A percentile compares a stretch with the other conserved stretches of the same genome.
Evolutionary conservation across 192 early-diverging fungal genomes (phyloP).

Genomic region (Coemansia sp.): DNA sequence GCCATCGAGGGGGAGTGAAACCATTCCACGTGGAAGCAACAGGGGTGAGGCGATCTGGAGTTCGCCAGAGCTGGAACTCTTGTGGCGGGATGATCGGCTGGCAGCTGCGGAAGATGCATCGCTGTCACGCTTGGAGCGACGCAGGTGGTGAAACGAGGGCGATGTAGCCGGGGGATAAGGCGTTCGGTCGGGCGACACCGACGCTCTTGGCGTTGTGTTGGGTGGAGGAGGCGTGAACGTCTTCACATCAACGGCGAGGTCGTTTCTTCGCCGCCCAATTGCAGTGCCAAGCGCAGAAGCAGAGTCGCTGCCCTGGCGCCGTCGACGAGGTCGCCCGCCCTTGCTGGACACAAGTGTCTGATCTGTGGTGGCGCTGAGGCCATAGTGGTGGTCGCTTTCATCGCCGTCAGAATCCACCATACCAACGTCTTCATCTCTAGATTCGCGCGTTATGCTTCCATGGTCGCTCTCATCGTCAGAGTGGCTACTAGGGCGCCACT

Average conservation of each 20-base stretch:
- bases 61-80: conserved; percentile 8
- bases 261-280: conserved; percentile 6
- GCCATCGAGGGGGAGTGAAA: conserved; percentile 37
- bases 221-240: conserved; percentile 24
- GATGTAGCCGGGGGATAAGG: conserved; percentile 37
- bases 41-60: conserved; percentile 38
- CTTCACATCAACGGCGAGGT: conserved; percentile 2
- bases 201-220: conserved; percentile 39
- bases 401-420: not conserved
- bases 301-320: not conserved
- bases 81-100: not conserved
- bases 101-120: not conserved
- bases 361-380: not conserved
- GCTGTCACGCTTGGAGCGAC: not conserved
- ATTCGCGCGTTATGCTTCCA: not conserved
- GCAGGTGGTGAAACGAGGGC: conserved; percentile 18
- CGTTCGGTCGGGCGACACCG: conserved; percentile 38
- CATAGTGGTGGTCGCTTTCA: not conserved
- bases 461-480: not conserved
- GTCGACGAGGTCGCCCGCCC: not conserved
- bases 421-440: not conserved
- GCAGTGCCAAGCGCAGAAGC: not conserved
- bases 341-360: not conserved
- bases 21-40: conserved; percentile 35
- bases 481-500: conserved; percentile 26